Evolutionary conservation across 306 rosid species (phyloP).

Genomic region (Nissolia schottii): DNA sequence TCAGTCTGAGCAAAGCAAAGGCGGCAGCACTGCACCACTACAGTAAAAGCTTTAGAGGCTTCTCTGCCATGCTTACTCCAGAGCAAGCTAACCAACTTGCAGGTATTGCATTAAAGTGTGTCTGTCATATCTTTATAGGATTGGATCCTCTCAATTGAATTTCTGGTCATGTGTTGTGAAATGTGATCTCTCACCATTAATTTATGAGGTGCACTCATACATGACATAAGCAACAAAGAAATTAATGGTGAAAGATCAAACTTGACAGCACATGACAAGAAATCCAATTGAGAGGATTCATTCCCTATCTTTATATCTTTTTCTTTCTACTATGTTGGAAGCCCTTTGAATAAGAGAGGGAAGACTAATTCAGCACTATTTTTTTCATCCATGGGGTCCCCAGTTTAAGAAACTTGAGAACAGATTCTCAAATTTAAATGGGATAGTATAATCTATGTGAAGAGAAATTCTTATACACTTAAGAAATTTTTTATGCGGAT

Average conservation of each 20-base stretch:
- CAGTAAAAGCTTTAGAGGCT: constrained; percentile 62
- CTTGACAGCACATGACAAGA: no score
- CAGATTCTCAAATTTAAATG: neutral
- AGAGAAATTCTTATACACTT: no score
- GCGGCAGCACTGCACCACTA: constrained; percentile 52
- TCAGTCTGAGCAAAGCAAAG: constrained; percentile 43
- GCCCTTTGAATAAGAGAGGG: neutral
- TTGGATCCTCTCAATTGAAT: no score
- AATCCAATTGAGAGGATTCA: no score
- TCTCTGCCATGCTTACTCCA: constrained; percentile 63
- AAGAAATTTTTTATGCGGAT: no score
- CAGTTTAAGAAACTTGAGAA: neutral
- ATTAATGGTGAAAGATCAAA: no score
- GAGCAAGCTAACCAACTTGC: constrained; percentile 55
- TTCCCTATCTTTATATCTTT: neutral
- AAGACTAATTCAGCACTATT: neutral
- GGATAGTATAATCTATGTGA: neutral
- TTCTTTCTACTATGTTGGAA: neutral
- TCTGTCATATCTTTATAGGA: neutral
- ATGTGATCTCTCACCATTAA: no score
- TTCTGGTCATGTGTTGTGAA: no score
- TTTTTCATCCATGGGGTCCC: neutral
- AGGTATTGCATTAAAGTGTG: constrained; percentile 32
- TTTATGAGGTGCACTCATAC: no score
- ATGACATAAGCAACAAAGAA: no score